phyloP scores from a whole-genome alignment of 257 asterid genomes.

The Lavandula angustifolia region DNA sequence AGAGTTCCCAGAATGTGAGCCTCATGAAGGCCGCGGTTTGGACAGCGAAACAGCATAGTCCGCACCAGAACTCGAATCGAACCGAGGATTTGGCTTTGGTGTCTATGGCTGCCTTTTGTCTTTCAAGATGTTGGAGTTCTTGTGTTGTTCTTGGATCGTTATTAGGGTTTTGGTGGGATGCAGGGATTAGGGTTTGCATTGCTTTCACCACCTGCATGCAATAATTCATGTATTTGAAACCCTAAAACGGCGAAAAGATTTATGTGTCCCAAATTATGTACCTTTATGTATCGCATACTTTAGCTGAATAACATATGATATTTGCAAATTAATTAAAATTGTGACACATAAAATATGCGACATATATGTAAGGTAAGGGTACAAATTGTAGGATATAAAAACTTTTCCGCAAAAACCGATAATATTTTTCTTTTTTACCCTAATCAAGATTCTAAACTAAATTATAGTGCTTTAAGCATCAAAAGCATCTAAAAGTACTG shows the following conservation, averaged over 20 bases:
- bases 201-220: slow-evolving; percentile 81
- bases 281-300: slow-evolving; percentile 35
- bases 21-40: slow-evolving; percentile 92
- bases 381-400: too few relatives aligned
- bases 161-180: slow-evolving; percentile 29
- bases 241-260: too few relatives aligned
- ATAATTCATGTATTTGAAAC: slow-evolving; percentile 46
- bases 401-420: too few relatives aligned
- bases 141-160: slow-evolving; percentile 43
- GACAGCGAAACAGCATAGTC: slow-evolving; percentile 58
- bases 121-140: slow-evolving; percentile 66
- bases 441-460: too few relatives aligned
- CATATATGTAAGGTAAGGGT: too few relatives aligned
- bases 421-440: too few relatives aligned
- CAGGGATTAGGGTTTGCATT: slow-evolving; percentile 61
- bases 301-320: background rate
- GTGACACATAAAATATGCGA: too few relatives aligned
- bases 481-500: too few relatives aligned
- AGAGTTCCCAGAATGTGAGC: slow-evolving; percentile 87
- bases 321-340: too few relatives aligned
- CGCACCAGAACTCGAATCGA: slow-evolving; percentile 70
- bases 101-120: slow-evolving; percentile 60
- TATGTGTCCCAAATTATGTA: too few relatives aligned
- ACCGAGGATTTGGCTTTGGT: slow-evolving; percentile 50
- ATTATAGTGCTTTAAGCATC: too few relatives aligned